phyloP scores from a whole-genome alignment of 768 basidiomycete species.

The Boletus huronensis region DNA sequence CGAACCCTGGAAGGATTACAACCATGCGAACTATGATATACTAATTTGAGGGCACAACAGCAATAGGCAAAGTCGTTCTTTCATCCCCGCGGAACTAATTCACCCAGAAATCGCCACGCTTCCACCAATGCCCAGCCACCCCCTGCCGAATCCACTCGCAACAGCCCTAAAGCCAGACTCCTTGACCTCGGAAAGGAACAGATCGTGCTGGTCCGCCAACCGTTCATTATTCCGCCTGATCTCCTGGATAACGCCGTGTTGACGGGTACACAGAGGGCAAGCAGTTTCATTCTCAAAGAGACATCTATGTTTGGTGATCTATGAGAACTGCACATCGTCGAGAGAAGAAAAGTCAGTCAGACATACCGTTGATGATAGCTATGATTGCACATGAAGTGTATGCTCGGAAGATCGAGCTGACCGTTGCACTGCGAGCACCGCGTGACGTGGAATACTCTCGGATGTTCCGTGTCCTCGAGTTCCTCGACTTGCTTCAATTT shows the following conservation, averaged over 20 bases:
- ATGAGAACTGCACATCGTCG: background rate
- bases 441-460: constrained; percentile 91
- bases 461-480: constrained; percentile 71
- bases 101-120: constrained; percentile 1
- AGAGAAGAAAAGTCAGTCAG: background rate
- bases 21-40: background rate
- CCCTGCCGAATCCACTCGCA: constrained; percentile 66
- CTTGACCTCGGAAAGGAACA: constrained; percentile 74
- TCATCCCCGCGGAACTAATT: background rate
- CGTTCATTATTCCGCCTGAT: constrained; percentile 83
- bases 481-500: constrained; percentile 82
- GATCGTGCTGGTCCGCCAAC: constrained; percentile 76
- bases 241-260: constrained; percentile 87
- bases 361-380: constrained; percentile 85
- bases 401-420: constrained; percentile 85
- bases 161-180: constrained; percentile 68
- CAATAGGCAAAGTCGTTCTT: background rate
- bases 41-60: background rate
- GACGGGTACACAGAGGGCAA: constrained; percentile 84
- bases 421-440: constrained; percentile 87
- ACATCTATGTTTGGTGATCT: constrained; percentile 49
- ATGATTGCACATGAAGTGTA: constrained; percentile 99
- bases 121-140: constrained; percentile 40
- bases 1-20: background rate
- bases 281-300: constrained; percentile 85